Conservation (phyloP, 2,329 filamentous ascomycete genomes). For the Colletotrichum sp. region DNA sequence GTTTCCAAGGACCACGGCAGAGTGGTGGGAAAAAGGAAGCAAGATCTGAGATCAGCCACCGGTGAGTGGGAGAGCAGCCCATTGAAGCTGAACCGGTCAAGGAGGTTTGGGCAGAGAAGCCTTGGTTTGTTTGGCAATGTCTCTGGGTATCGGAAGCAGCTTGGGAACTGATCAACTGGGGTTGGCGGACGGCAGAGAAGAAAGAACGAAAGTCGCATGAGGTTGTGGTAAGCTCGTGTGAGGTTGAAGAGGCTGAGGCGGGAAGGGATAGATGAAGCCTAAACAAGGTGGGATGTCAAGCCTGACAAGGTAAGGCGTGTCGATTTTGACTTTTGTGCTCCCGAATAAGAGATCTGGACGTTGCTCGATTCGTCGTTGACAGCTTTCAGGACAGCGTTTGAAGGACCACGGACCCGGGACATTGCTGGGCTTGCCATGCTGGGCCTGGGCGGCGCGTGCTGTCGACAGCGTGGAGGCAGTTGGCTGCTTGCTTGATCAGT, state of each 20-base stretch:
- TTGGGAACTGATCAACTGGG: not conserved
- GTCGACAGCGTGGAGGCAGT: not conserved
- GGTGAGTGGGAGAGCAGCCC: not conserved
- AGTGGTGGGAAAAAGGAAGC: not conserved
- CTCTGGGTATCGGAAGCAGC: not conserved
- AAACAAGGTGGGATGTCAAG: slow-evolving; percentile 11
- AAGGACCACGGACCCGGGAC: slow-evolving; percentile 7
- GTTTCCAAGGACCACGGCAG: not conserved
- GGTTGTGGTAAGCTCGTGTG: not conserved
- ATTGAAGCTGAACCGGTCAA: not conserved
- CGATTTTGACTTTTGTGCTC: slow-evolving; percentile 20
- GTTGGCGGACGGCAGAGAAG: not conserved
- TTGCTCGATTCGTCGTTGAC: slow-evolving; percentile 22
- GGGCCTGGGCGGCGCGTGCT: not conserved
- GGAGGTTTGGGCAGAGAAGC: not conserved
- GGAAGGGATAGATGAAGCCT: not conserved
- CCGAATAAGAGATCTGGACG: slow-evolving; percentile 17
- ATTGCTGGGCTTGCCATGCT: slow-evolving; percentile 2
- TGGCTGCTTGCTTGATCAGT: not conserved
- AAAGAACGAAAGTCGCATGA: not conserved
- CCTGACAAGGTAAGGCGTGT: slow-evolving; percentile 19
- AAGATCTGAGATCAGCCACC: not conserved
- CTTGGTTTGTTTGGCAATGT: not conserved
- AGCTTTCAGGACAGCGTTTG: slow-evolving; percentile 11
- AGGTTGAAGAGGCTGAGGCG: slow-evolving; percentile 18